Evolutionary conservation across 2,329 filamentous ascomycete genomes (phyloP), one percentile per base, ranked within the genome.

Genomic region (Dactylellina leptospora): DNA sequence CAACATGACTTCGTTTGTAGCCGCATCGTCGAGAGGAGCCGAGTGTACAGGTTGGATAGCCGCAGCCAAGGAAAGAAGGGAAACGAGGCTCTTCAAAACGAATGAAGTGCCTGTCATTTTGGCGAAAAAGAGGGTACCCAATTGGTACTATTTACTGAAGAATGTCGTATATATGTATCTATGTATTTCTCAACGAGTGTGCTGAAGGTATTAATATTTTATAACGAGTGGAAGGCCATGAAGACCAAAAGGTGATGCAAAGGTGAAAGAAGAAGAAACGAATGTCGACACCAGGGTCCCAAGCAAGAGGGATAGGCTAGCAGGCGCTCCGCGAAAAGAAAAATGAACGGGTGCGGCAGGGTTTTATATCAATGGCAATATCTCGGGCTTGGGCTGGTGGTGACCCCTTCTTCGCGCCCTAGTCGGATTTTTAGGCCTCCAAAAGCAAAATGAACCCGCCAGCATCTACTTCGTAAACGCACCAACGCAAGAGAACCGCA

Each of bases 71-170:
- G 56, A 70, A 22, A 70, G 48, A 1, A 36, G 44, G n/a, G 40
- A 56, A 25, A 62, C 42, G 25, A 70, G 40, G 8, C 30, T 13
- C 5, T 62, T 42, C 28, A 50, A 6, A 13, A 70, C 8, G 28
- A 51, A 44, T 23, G 56, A 38, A 47, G 45, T 45, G 44, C 47
- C 47, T 13, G 56, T 56, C 64, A 70, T 70, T 58, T 18, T 70
- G 36, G 51, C n/a, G 6, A 16, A n/a, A 20, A 11, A 53, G n/a
- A 9, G 11, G 4, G 16, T 30, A 36, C 13, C 5, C n/a, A 36
- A 4, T 16, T 13, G 44, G 44, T 27, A 48, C 22, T 48, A n/a
- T n/a, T n/a, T n/a, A n/a, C n/a, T n/a, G n/a, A n/a, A n/a, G n/a
- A n/a, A n/a, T n/a, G n/a, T n/a, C n/a, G n/a, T n/a, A n/a, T n/a